A percentile compares a stretch with the other conserved stretches of the same genome.
These are phyloP conservation scores for Geranium brycei DNA, from an alignment of 345 rosid genomes.

Conservation along the genomic window DNA sequence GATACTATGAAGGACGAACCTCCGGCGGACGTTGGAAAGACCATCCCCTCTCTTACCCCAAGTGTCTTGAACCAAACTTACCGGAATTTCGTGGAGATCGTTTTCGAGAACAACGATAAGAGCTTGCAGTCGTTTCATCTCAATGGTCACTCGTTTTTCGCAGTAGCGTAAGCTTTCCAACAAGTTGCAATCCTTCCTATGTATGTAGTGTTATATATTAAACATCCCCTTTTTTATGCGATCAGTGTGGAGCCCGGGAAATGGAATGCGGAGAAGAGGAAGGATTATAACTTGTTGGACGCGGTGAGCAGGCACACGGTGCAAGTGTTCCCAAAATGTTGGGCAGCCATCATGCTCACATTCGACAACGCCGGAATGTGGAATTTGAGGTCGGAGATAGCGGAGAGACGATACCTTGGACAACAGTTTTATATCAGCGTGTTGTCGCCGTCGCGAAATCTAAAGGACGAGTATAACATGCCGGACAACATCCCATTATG, in stretches of 20 bases:
- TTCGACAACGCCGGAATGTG: conserved; percentile 30
- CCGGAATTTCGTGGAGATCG: conserved; percentile 16
- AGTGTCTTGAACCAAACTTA: conserved; percentile 19
- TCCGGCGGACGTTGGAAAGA: neutral
- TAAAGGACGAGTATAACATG: conserved; percentile 27
- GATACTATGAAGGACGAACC: conserved; percentile 13
- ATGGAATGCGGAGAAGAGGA: conserved; percentile 25
- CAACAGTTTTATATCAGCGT: conserved; percentile 23
- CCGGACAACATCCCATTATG: conserved; percentile 19
- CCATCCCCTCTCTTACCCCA: conserved; percentile 4
- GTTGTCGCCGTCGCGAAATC: conserved; percentile 16
- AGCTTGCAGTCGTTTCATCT: conserved; percentile 20
- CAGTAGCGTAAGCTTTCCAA: conserved; percentile 20
- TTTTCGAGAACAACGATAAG: conserved; percentile 12
- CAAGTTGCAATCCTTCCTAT: too few species aligned
- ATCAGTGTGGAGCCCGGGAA: conserved; percentile 22
- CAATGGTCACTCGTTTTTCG: conserved; percentile 24
- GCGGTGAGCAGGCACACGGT: conserved; percentile 28
- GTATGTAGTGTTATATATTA: too few species aligned
- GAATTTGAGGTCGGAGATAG: conserved; percentile 23
- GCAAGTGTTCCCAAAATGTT: conserved; percentile 25
- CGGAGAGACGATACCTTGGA: conserved; percentile 19
- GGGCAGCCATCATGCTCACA: conserved; percentile 25
- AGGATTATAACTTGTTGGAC: conserved; percentile 21
- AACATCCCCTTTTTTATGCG: too few species aligned